Evolutionary conservation across 73 alveolate genomes (phyloP).

Genomic region (Blepharisma japonicum): DNA sequence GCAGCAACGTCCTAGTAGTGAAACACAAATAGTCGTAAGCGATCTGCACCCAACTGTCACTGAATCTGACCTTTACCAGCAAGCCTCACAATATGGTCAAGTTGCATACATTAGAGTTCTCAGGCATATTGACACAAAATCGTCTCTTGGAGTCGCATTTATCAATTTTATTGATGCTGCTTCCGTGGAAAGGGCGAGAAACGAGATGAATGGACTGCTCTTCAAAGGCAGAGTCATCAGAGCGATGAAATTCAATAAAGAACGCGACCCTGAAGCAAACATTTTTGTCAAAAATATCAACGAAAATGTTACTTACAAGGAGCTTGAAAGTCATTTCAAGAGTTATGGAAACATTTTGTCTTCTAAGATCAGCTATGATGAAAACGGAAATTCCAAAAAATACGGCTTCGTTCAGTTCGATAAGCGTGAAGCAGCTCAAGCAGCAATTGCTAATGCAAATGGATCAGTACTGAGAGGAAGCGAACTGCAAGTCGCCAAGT

Average conservation of each 20-base stretch:
- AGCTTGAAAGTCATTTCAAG: neutral
- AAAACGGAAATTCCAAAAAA: constrained; percentile 8
- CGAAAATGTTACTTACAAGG: neutral
- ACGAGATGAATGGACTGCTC: constrained; percentile 56
- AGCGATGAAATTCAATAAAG: neutral
- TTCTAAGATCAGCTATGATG: neutral
- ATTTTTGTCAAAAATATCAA: neutral
- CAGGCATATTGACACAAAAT: neutral
- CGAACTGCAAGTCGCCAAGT: neutral
- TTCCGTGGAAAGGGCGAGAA: constrained; percentile 58
- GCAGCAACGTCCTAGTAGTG: neutral
- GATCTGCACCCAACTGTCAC: neutral
- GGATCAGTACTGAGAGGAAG: neutral
- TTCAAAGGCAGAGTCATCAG: constrained; percentile 48
- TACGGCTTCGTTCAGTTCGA: constrained; percentile 23
- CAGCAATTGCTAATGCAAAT: neutral
- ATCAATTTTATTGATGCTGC: constrained; percentile 42
- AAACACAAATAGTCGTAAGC: constrained; percentile 2
- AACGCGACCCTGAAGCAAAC: neutral
- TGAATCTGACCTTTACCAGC: constrained; percentile 11
- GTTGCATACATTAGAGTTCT: constrained; percentile 9
- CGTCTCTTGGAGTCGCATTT: constrained; percentile 41
- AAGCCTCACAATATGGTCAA: neutral
- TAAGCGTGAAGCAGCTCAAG: neutral
- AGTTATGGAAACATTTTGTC: neutral